A percentile compares a stretch with the other conserved stretches of the same genome.
Conservation (phyloP, 805 yeast genomes). For the Candida maltosa region DNA sequence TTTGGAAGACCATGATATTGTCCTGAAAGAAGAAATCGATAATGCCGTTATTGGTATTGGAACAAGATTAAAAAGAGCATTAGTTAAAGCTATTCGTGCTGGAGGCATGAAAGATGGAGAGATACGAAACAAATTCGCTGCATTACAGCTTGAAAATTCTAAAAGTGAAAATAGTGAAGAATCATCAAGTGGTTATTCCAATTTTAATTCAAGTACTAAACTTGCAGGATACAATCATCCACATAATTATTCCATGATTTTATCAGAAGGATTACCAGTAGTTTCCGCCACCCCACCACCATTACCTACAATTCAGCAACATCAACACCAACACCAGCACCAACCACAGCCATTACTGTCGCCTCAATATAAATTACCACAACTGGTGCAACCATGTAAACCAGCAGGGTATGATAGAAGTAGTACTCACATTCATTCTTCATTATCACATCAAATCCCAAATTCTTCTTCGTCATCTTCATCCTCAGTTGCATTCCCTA, state of each 20-base stretch:
- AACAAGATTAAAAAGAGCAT: constrained; percentile 51
- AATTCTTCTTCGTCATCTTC: constrained; percentile 8
- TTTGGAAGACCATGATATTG: constrained; percentile 43
- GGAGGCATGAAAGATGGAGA: constrained; percentile 22
- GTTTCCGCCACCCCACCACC: constrained; percentile 12
- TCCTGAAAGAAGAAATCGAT: constrained; percentile 65
- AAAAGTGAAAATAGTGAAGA: constrained; percentile 31
- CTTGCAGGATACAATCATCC: neutral
- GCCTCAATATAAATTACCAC: neutral
- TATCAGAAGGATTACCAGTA: constrained; percentile 25
- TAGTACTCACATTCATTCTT: constrained; percentile 16
- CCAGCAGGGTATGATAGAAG: constrained; percentile 1
- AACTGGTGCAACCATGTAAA: constrained; percentile 1
- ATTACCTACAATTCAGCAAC: constrained; percentile 1
- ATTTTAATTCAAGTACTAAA: constrained; percentile 13
- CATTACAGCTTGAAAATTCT: constrained; percentile 20
- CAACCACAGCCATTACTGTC: neutral
- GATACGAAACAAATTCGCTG: constrained; percentile 16
- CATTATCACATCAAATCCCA: constrained; percentile 14
- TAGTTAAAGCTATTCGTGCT: constrained; percentile 40
- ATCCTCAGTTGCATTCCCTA: constrained; percentile 11
- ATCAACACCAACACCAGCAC: too few relatives aligned
- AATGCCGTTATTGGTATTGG: constrained; percentile 85
- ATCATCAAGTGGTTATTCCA: constrained; percentile 15
- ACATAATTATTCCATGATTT: constrained; percentile 25